phyloP scores from a whole-genome alignment of 306 rosid genomes.

The Corylus heterophylla region DNA sequence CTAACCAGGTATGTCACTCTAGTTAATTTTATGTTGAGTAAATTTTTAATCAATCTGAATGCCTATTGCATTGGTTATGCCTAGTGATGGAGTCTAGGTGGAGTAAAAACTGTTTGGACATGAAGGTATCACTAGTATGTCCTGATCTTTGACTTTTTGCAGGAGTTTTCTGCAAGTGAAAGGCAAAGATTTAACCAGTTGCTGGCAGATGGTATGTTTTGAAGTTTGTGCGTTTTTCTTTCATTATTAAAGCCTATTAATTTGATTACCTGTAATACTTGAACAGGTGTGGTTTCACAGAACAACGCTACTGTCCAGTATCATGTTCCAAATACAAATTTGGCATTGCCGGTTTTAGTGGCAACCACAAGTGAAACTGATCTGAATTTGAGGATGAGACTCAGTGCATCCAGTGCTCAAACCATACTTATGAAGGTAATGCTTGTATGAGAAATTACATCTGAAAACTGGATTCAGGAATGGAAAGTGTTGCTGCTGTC shows the following conservation, averaged over 20 bases:
- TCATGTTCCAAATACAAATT: too few relatives aligned
- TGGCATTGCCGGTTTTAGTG: too few relatives aligned
- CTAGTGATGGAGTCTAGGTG: neutral
- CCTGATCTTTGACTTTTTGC: conserved; percentile 12
- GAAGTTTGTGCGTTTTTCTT: conserved; percentile 24
- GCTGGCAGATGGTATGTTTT: conserved; percentile 40
- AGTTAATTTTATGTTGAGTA: neutral
- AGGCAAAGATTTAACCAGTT: conserved; percentile 23
- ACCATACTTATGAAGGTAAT: conserved; percentile 19
- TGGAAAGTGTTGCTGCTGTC: too few relatives aligned
- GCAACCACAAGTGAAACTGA: conserved; percentile 8
- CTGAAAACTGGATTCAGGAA: too few relatives aligned
- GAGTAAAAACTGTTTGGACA: neutral
- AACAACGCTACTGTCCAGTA: conserved; percentile 17
- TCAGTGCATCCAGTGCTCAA: conserved; percentile 15
- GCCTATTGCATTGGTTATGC: neutral
- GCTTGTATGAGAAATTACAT: neutral
- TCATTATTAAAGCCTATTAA: conserved; percentile 17
- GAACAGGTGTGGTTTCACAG: conserved; percentile 29
- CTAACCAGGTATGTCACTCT: conserved; percentile 37
- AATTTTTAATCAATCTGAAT: neutral
- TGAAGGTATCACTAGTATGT: too few relatives aligned
- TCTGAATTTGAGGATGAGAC: conserved; percentile 19
- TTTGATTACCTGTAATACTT: conserved; percentile 27
- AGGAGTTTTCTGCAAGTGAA: conserved; percentile 35